These are phyloP conservation scores for Filosporella fistucella DNA, from an alignment of 495 filamentous ascomycete genomes.

Conservation along the genomic window DNA sequence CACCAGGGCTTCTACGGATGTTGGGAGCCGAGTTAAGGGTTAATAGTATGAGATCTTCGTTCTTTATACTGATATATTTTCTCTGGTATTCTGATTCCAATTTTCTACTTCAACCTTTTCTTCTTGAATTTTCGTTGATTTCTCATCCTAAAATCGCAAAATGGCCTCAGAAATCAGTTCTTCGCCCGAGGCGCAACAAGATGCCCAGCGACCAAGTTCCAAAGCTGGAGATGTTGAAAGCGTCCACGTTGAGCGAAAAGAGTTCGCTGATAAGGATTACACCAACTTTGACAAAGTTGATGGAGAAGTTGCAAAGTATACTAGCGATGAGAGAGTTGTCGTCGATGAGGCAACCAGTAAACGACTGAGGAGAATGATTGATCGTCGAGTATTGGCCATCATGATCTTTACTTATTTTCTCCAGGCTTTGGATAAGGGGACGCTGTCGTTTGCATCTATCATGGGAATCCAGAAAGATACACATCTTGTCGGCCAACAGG, in stretches of 20 bases:
- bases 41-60: too few relatives aligned
- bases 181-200: too few relatives aligned
- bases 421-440: constrained; percentile 56
- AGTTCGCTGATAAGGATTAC: constrained; percentile 5
- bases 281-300: constrained; percentile 13
- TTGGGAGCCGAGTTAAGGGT: too few relatives aligned
- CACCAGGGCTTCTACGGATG: too few relatives aligned
- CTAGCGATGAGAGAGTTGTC: constrained; percentile 31
- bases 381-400: constrained; percentile 31
- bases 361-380: constrained; percentile 35
- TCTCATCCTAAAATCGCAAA: neutral
- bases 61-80: too few relatives aligned
- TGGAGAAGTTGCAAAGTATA: constrained; percentile 32
- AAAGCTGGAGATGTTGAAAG: too few relatives aligned
- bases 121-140: neutral
- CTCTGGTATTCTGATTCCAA: too few relatives aligned
- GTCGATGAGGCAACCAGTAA: constrained; percentile 42
- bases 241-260: neutral
- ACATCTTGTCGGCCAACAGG: constrained; percentile 35
- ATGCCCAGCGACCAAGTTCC: too few relatives aligned
- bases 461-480: constrained; percentile 49
- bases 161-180: neutral
- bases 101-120: too few relatives aligned
- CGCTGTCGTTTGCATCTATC: constrained; percentile 49
- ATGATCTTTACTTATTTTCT: constrained; percentile 48